Percentiles rank a stretch among this genome's conserved stretches.
phyloP scores from a whole-genome alignment of 2,329 filamentous ascomycete species.

The Phialophora verrucosa region DNA sequence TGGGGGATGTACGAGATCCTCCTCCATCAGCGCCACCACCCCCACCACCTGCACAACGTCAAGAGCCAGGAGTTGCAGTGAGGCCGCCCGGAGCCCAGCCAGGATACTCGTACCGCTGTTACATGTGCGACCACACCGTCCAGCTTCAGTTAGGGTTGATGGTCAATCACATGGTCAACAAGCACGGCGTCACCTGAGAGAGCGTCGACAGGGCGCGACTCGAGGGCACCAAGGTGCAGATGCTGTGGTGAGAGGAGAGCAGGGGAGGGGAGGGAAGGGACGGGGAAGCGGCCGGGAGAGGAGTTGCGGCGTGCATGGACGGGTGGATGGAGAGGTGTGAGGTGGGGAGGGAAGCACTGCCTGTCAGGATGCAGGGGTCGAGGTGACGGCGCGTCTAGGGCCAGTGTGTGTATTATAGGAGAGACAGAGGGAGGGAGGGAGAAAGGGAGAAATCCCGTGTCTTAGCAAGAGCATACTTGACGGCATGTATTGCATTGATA shows the following conservation, averaged over 20 bases:
- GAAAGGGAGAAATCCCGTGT: neutral
- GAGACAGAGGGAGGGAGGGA: neutral
- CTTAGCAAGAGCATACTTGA: neutral
- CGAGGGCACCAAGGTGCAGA: neutral
- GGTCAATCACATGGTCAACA: neutral
- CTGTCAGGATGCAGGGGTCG: neutral
- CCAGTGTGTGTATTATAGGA: neutral
- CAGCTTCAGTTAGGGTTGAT: neutral
- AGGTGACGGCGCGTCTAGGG: neutral
- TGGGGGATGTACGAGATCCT: too few relatives aligned
- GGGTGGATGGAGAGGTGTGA: neutral
- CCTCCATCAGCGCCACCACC: neutral
- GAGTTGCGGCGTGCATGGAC: neutral
- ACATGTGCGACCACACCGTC: neutral
- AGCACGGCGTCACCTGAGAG: neutral
- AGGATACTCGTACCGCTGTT: neutral
- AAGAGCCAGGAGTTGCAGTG: neutral
- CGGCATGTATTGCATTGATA: neutral
- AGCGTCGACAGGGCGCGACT: neutral
- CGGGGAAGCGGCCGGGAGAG: neutral
- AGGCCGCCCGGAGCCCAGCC: neutral
- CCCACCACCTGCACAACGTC: neutral
- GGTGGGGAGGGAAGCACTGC: neutral
- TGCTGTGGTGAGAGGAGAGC: neutral
- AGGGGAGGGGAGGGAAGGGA: neutral